phyloP scores from a whole-genome alignment of 331 rosid genomes.

The Telfairia occidentalis region DNA sequence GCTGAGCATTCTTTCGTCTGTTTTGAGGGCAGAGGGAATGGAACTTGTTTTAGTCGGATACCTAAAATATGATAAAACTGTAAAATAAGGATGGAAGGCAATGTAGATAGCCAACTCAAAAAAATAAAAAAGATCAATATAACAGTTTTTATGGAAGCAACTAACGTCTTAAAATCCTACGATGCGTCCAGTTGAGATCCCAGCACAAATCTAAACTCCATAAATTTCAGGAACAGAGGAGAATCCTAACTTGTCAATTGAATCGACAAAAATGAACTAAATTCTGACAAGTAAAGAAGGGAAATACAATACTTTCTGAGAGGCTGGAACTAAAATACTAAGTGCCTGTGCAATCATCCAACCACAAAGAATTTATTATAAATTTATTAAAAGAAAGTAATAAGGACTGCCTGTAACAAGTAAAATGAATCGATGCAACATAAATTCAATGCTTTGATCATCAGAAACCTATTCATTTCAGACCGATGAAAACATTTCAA shows the following conservation, averaged over 20 bases:
- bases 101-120: not conserved
- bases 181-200: not conserved
- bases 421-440: not conserved
- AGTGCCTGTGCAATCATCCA: not conserved
- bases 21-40: constrained; percentile 33
- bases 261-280: not conserved
- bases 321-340: not conserved
- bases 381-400: not conserved
- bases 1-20: constrained; percentile 23
- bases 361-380: not conserved
- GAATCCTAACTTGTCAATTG: not conserved
- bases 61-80: constrained; percentile 23
- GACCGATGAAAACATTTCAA: not conserved
- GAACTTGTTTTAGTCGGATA: not conserved
- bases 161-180: not conserved
- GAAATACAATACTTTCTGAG: not conserved
- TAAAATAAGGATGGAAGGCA: not conserved
- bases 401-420: not conserved
- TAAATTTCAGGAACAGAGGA: not conserved
- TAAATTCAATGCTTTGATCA: not conserved
- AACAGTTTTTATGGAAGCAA: not conserved
- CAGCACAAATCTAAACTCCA: not conserved
- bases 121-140: not conserved
- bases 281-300: not conserved
- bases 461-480: not conserved